A percentile compares a stretch with the other conserved stretches of the same genome.
These are phyloP conservation scores for Globisporangium iwayamae DNA, from an alignment of 352 stramenopile species.

Conservation along the genomic window DNA sequence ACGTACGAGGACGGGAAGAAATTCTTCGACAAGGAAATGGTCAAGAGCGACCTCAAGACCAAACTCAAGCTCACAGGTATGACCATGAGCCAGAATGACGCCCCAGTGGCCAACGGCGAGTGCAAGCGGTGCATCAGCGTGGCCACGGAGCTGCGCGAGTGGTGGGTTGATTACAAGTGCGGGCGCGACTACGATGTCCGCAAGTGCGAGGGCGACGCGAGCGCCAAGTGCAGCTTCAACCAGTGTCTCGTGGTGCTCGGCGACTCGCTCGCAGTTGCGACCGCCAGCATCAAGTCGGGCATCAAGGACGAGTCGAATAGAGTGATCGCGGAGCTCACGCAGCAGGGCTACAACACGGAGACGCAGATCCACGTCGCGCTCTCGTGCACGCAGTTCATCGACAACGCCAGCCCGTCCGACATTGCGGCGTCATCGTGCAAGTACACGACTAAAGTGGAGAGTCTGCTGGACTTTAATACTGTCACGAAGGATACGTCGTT, in stretches of 20 bases:
- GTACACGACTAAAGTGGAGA: background rate
- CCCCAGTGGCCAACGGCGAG: constrained; percentile 22
- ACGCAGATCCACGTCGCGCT: constrained; percentile 69
- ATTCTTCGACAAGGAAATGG: constrained; percentile 26
- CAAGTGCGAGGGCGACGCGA: constrained; percentile 30
- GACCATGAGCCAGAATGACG: constrained; percentile 1
- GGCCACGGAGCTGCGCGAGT: constrained; percentile 40
- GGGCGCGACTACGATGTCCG: constrained; percentile 40
- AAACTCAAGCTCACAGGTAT: background rate
- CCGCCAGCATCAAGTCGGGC: constrained; percentile 22
- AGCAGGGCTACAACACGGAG: constrained; percentile 40
- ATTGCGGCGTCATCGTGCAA: constrained; percentile 29
- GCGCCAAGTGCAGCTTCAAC: constrained; percentile 31
- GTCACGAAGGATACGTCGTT: background rate
- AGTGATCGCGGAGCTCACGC: constrained; percentile 31
- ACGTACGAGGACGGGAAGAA: constrained; percentile 16
- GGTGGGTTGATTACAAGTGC: constrained; percentile 62
- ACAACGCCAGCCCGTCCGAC: constrained; percentile 5
- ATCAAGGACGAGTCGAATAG: constrained; percentile 26
- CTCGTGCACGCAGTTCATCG: constrained; percentile 26
- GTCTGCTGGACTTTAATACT: background rate
- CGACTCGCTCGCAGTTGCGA: constrained; percentile 38
- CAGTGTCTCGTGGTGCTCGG: constrained; percentile 54
- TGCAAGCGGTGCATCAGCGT: constrained; percentile 54
- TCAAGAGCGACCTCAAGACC: constrained; percentile 26